These are phyloP conservation scores for Phlebopus sp. DNA, from an alignment of 1,284 basidiomycete genomes.

Conservation along the genomic window DNA sequence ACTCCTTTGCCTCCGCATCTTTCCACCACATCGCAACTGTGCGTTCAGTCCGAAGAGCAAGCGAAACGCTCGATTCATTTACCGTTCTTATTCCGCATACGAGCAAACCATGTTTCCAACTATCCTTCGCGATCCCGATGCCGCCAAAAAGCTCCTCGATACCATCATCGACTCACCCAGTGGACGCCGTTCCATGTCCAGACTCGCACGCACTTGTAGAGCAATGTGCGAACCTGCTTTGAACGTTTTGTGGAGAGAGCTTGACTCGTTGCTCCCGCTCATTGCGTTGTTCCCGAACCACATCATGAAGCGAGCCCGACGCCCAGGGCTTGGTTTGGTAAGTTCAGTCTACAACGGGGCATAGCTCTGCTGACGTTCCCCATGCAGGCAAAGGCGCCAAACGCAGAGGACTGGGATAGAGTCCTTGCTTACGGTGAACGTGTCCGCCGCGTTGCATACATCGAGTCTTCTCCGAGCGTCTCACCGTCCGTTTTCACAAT, in stretches of 20 bases:
- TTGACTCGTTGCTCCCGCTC: conserved; percentile 71
- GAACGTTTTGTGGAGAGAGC: conserved; percentile 68
- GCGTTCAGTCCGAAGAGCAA: conserved; percentile 24
- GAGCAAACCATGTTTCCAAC: conserved; percentile 51
- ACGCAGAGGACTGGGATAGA: conserved; percentile 62
- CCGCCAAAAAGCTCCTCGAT: conserved; percentile 61
- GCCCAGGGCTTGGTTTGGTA: conserved; percentile 72
- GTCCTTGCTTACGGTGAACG: conserved; percentile 63
- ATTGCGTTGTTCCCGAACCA: conserved; percentile 65
- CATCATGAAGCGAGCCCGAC: conserved; percentile 63
- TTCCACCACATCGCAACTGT: conserved; percentile 33
- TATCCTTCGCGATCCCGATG: conserved; percentile 64
- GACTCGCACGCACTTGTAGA: conserved; percentile 70
- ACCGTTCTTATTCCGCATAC: conserved; percentile 42
- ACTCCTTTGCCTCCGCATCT: conserved; percentile 41
- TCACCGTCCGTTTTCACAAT: conserved; percentile 62
- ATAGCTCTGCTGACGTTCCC: conserved; percentile 7
- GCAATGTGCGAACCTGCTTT: conserved; percentile 70
- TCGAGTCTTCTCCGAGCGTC: conserved; percentile 61
- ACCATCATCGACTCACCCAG: conserved; percentile 63
- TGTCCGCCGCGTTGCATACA: conserved; percentile 64
- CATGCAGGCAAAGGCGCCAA: conserved; percentile 55
- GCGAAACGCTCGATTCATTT: conserved; percentile 27
- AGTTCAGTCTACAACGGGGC: conserved; percentile 32
- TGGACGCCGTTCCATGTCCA: conserved; percentile 60